A percentile compares a stretch with the other conserved stretches of the same genome.
These are phyloP conservation scores for Coffea humblotiana DNA, from an alignment of 305 asterid species.

Conservation along the genomic window DNA sequence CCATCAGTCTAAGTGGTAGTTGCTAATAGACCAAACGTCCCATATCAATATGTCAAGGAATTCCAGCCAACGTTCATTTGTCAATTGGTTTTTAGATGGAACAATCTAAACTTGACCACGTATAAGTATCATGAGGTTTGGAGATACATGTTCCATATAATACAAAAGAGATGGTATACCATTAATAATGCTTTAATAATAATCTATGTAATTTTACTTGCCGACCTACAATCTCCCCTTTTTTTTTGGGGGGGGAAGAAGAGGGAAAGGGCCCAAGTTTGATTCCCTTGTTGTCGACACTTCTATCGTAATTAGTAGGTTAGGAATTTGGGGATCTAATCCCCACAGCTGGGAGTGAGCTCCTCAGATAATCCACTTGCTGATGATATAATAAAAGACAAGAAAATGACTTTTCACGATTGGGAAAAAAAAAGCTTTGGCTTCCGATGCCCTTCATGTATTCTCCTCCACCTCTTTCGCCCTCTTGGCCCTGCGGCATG, in stretches of 20 bases:
- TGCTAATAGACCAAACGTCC: too few relatives aligned
- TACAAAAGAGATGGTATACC: too few relatives aligned
- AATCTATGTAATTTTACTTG: background rate
- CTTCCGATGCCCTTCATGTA: constrained; percentile 8
- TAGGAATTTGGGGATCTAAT: constrained; percentile 33
- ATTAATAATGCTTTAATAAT: background rate
- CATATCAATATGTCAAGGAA: too few relatives aligned
- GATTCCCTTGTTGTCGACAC: constrained; percentile 11
- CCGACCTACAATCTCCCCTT: background rate
- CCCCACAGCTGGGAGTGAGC: constrained; percentile 27
- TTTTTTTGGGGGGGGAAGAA: background rate
- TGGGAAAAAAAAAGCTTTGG: constrained; percentile 4
- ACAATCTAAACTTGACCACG: background rate
- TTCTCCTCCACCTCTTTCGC: constrained; percentile 17
- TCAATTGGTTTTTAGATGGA: too few relatives aligned
- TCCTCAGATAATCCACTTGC: constrained; percentile 28
- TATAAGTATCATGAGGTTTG: background rate
- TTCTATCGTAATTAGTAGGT: constrained; percentile 17
- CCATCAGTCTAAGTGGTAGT: background rate
- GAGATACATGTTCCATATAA: too few relatives aligned
- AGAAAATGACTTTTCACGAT: constrained; percentile 32
- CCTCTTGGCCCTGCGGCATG: constrained; percentile 3
- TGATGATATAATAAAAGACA: constrained; percentile 30
- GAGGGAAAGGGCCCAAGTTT: background rate
- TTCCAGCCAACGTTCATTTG: too few relatives aligned